Base-by-base conservation (phyloP, 1,139 yeast species). In the Suhomyces ambrosiae region DNA sequence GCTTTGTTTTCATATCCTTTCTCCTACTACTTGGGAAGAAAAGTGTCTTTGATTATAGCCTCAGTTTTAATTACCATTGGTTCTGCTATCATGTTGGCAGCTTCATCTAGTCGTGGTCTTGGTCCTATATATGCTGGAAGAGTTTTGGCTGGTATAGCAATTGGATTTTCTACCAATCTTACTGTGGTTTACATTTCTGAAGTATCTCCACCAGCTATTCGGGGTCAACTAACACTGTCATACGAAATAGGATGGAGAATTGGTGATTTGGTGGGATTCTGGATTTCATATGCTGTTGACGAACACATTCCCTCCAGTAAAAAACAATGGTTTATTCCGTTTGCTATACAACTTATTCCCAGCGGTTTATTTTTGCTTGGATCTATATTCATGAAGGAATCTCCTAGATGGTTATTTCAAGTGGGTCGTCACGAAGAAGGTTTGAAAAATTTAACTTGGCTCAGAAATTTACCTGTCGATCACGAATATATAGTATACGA, bases 201-300 rank as follows among this genome's bases (percentile, higher is more conserved):
- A 42, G 63, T 68, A 23, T 46, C 68, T 3, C 74, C 74, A 1
- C 68, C 74, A 0, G 68, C 74, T 0, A 54, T 65, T 16, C 55
- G 74, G 42, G 75, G 75, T 13, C 62, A 63, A 35, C 52, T 68
- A 15, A 65, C 65, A 26, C 60, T 67, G 16, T 47, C 65, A 29
- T 69, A 66, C 42, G 74, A 69, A 53, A 61, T 68, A 39, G 73
- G 72, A 9, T 69, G 73, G 73, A 54, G 73, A 48, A 50, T 67
- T 26, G 73, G 74, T 30, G 73, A 67, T 45, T 54, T 69, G 44
- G 65, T 64, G 15, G 74, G 73, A 1, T 69, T 68, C 48, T 69
- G 74, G 74, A 66, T 68, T 44, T 61, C 63, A 33, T 69, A 65
- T 44, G 75, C 69, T 5, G 66, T 67, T 27, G 65, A 60, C 40